phyloP scores from a whole-genome alignment of 2,329 filamentous ascomycete species.

The Cladophialophora carrionii region DNA sequence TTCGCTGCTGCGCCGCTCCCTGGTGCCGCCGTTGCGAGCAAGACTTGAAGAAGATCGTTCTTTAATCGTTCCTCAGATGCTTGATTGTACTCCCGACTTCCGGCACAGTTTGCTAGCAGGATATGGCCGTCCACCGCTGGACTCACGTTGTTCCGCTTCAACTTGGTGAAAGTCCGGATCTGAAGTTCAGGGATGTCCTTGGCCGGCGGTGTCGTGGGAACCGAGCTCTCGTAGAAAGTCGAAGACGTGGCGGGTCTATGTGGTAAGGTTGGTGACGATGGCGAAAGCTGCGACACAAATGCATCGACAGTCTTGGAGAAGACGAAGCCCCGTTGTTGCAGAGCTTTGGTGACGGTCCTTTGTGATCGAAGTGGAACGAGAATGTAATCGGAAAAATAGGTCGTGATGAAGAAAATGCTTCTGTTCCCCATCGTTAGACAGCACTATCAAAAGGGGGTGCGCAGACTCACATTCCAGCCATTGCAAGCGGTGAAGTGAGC shows the following conservation, averaged over 20 bases:
- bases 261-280: slow-evolving; percentile 39
- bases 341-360: slow-evolving; percentile 72
- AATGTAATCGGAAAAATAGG: slow-evolving; percentile 97
- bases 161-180: slow-evolving; percentile 76
- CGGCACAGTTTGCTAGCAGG: slow-evolving; percentile 80
- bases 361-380: slow-evolving; percentile 78
- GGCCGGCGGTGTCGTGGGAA: slow-evolving; percentile 73
- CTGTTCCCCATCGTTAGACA: slow-evolving; percentile 43
- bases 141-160: slow-evolving; percentile 75
- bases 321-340: slow-evolving; percentile 79
- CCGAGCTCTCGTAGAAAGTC: slow-evolving; percentile 41
- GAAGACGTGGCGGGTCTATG: slow-evolving; percentile 35
- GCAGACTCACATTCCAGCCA: slow-evolving; percentile 75
- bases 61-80: slow-evolving; percentile 27
- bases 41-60: slow-evolving; percentile 37
- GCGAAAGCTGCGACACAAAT: slow-evolving; percentile 61
- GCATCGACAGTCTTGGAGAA: slow-evolving; percentile 72
- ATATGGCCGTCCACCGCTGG: slow-evolving; percentile 71
- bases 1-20: background rate
- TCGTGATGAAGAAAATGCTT: slow-evolving; percentile 97
- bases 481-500: slow-evolving; percentile 82
- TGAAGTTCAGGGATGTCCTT: slow-evolving; percentile 79
- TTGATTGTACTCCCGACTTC: slow-evolving; percentile 49
- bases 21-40: slow-evolving; percentile 29
- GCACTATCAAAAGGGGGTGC: background rate